Percentiles rank a stretch among this genome's conserved stretches.
phyloP scores from a whole-genome alignment of 2,329 filamentous ascomycete species.

The Davidsoniella eucalypti region DNA sequence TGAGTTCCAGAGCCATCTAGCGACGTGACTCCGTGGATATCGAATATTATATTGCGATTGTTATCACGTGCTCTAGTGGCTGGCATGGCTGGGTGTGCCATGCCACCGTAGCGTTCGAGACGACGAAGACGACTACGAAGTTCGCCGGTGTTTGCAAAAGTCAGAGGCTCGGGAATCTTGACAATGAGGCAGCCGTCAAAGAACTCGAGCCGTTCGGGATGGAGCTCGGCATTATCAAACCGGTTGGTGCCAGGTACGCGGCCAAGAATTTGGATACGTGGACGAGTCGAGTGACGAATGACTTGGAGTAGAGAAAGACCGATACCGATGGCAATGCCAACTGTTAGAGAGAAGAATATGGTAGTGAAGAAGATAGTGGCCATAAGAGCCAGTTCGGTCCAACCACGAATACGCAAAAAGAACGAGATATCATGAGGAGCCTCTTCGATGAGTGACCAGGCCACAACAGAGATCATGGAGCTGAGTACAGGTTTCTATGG shows the following conservation, averaged over 20 bases:
- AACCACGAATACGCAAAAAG: slow-evolving; percentile 73
- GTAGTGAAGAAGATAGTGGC: slow-evolving; percentile 76
- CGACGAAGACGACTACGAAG: slow-evolving; percentile 69
- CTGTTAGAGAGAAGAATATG: slow-evolving; percentile 84
- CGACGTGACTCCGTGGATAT: slow-evolving; percentile 91
- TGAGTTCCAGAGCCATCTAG: slow-evolving; percentile 89
- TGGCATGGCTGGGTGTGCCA: slow-evolving; percentile 75
- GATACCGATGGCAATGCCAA: slow-evolving; percentile 88
- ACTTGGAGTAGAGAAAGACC: slow-evolving; percentile 80
- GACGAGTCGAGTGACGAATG: slow-evolving; percentile 76
- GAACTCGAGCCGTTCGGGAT: slow-evolving; percentile 63
- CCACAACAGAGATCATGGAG: slow-evolving; percentile 88
- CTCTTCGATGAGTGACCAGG: slow-evolving; percentile 88
- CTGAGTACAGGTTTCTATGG: slow-evolving; percentile 76
- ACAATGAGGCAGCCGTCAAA: slow-evolving; percentile 87
- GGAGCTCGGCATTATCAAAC: slow-evolving; percentile 71
- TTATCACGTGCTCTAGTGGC: slow-evolving; percentile 59
- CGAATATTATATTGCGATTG: slow-evolving; percentile 88
- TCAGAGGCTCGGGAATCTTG: slow-evolving; percentile 92
- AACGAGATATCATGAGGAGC: slow-evolving; percentile 83
- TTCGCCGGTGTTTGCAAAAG: slow-evolving; percentile 91
- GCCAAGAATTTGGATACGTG: slow-evolving; percentile 89
- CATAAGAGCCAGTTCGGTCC: slow-evolving; percentile 78
- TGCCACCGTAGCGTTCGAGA: slow-evolving; percentile 80
- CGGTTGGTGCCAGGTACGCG: slow-evolving; percentile 68